Evolutionary conservation across 164 flowering plant genomes (phyloP).

Genomic region (Magnolia kwangsiensis): DNA sequence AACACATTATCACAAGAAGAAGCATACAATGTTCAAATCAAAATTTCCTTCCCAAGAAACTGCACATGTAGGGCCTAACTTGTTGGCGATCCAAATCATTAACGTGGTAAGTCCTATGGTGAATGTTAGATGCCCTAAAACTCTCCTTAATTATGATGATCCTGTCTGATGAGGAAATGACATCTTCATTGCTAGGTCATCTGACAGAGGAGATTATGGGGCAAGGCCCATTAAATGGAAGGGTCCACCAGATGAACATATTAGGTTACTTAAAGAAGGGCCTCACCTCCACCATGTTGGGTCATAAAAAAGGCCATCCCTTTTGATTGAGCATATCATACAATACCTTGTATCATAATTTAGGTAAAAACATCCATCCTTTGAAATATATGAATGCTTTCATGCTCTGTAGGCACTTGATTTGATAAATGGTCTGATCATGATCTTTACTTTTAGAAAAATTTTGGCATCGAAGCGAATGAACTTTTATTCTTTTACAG

Average conservation of each 20-base stretch:
- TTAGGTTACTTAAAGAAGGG: neutral
- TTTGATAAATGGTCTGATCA: too few species aligned
- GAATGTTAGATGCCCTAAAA: too few species aligned
- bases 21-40: neutral
- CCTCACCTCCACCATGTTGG: too few species aligned
- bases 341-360: neutral
- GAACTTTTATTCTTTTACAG: constrained; percentile 25
- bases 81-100: too few species aligned
- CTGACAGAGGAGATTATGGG: too few species aligned
- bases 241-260: neutral
- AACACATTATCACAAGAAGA: neutral
- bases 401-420: neutral
- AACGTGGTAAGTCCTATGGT: too few species aligned
- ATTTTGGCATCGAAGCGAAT: neutral
- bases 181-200: too few species aligned
- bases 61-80: too few species aligned
- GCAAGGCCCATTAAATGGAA: neutral
- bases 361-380: neutral
- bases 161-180: too few species aligned
- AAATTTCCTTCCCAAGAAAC: too few species aligned
- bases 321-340: neutral
- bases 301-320: neutral
- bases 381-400: neutral
- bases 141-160: too few species aligned
- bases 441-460: too few species aligned